Evolutionary conservation across 768 basidiomycete species (phyloP).

Genomic region (Podaxis sp.): DNA sequence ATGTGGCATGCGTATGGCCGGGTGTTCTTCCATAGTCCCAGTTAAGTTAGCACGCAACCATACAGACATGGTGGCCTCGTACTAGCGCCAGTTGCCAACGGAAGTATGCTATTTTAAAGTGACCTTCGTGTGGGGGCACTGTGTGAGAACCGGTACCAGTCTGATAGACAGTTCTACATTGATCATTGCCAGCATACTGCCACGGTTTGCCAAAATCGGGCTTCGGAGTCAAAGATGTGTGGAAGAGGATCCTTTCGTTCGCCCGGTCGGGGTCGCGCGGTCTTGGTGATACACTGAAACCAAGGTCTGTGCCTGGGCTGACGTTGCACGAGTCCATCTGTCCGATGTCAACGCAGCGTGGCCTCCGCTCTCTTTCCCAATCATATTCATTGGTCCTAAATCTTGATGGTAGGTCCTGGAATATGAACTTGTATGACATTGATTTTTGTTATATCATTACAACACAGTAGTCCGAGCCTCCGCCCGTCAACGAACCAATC

Average conservation of each 20-base stretch:
- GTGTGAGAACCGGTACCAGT: neutral
- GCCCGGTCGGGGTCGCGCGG: no score
- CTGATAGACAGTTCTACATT: neutral
- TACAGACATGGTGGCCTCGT: neutral
- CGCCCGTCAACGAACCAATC: neutral
- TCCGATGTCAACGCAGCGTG: constrained; percentile 1
- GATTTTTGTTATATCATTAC: constrained; percentile 12
- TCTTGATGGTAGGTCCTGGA: neutral
- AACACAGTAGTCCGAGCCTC: constrained; percentile 9
- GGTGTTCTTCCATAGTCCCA: neutral
- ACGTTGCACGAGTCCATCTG: neutral
- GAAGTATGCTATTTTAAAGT: neutral
- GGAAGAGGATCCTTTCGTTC: neutral
- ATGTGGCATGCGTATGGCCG: neutral
- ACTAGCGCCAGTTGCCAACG: neutral
- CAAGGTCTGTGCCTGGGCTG: neutral
- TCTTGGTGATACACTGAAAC: neutral
- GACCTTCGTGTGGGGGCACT: neutral
- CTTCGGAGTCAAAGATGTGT: neutral
- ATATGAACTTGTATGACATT: constrained; percentile 11
- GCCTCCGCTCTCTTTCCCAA: neutral
- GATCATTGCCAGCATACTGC: neutral
- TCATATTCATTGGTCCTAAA: neutral
- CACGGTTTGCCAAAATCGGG: neutral
- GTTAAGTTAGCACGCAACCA: neutral